Percentiles rank a stretch among this genome's conserved stretches.
phyloP scores from a whole-genome alignment of 2,329 filamentous ascomycete genomes.

The Arthroderma sp. region DNA sequence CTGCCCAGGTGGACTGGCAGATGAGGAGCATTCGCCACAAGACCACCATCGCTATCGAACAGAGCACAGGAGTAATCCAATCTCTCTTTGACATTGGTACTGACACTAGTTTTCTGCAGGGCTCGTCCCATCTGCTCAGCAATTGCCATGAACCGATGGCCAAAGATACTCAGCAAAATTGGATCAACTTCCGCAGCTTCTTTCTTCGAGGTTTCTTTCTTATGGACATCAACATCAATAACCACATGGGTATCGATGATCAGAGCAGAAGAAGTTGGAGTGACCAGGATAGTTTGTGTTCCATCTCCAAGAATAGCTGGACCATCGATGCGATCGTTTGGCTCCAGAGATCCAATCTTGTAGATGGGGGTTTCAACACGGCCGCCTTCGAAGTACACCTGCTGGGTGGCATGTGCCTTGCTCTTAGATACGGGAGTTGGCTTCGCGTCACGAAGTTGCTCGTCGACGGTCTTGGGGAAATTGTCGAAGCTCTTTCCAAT shows the following conservation, averaged over 20 bases:
- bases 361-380: constrained; percentile 69
- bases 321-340: constrained; percentile 62
- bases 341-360: constrained; percentile 59
- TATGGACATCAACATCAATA: constrained; percentile 57
- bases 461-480: constrained; percentile 67
- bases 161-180: constrained; percentile 66
- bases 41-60: constrained; percentile 57
- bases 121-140: constrained; percentile 74
- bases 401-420: constrained; percentile 53
- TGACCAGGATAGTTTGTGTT: constrained; percentile 71
- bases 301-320: constrained; percentile 69
- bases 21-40: constrained; percentile 68
- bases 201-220: constrained; percentile 33
- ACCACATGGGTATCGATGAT: constrained; percentile 74
- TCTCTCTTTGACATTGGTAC: constrained; percentile 66
- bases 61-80: constrained; percentile 68
- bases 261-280: constrained; percentile 58
- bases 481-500: constrained; percentile 81
- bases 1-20: constrained; percentile 66
- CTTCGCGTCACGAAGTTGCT: constrained; percentile 62
- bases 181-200: constrained; percentile 50
- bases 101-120: constrained; percentile 67
- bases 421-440: constrained; percentile 46
- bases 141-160: constrained; percentile 73
- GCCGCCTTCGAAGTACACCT: constrained; percentile 77